Base-by-base conservation (phyloP, 768 basidiomycete species). In the Melanogaster broomeanus region DNA sequence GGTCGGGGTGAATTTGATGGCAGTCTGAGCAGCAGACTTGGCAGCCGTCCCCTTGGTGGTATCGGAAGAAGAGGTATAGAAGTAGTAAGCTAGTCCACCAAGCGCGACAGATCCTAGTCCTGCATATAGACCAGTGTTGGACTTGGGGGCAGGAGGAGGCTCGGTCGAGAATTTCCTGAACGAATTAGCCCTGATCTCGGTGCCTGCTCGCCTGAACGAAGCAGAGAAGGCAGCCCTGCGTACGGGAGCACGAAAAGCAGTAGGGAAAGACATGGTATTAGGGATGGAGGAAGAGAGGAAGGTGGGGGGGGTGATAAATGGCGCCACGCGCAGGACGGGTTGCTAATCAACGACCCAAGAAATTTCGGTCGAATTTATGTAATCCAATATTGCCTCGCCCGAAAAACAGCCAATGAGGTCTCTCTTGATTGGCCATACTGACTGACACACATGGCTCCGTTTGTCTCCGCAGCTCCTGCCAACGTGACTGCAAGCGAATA, bases 1-100 rank as follows among this genome's bases (percentile, higher is more conserved):
- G 34, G 83, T 78, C 19, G 90, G 88, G 12, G 80, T 79, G 67
- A 93, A 86, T 53, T 88, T 87, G 37, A 81, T 74, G 30, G 77
- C 81, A 51, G 74, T 62, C 72, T 90, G 85, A 4, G 77, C 72
- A 13, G 78, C 82, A 7, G 86, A 82, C 65, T 83, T 88, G 49
- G 79, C 64, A 16, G 81, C 77, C 37, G 83, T 79, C 45, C 80
- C 75, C 61, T 75, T 77, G 5, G 77, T 74, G 10, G 77, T 66
- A 44, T 82, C 78, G 28, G 72, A 65, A 18, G 69, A 60, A 28
- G 75, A 77, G 51, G 73, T 71, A 69, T 76, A 81, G 56, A 78
- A 65, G 65, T 84, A 88, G 72, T 82, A 90, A 44, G 82, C 87
- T 11, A 79, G 75, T 39, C 83, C 86, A 48, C 79, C 84, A 38